Evolutionary conservation across 2,329 filamentous ascomycete species (phyloP).

Genomic region (Colletotrichum nymphaeae): DNA sequence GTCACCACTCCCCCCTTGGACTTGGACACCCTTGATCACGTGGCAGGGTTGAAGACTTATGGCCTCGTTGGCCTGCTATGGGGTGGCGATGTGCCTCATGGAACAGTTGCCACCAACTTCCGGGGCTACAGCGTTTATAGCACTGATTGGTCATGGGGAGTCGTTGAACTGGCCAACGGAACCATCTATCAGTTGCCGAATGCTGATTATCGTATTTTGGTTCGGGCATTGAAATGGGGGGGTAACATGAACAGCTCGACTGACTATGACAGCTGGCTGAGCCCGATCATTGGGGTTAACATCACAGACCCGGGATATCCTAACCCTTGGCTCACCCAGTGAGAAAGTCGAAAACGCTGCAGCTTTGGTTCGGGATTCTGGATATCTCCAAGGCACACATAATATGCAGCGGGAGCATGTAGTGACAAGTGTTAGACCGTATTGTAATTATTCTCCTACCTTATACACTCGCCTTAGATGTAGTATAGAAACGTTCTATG

Average conservation of each 20-base stretch:
- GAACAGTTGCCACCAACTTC: conserved; percentile 3
- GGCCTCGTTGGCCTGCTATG: conserved; percentile 19
- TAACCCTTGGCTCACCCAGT: conserved; percentile 11
- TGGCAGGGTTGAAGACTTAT: conserved; percentile 22
- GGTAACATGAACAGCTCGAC: not conserved
- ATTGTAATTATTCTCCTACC: no score
- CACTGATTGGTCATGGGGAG: conserved; percentile 21
- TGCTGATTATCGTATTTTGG: conserved; percentile 27
- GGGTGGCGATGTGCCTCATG: conserved; percentile 16
- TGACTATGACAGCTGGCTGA: conserved; percentile 31
- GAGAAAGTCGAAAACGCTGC: not conserved
- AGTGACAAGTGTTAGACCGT: no score
- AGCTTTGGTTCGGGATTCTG: not conserved
- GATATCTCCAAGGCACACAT: not conserved
- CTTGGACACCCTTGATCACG: conserved; percentile 13
- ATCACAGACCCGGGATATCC: conserved; percentile 20
- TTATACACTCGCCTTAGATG: no score
- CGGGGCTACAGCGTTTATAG: conserved; percentile 24
- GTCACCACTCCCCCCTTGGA: not conserved
- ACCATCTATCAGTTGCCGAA: conserved; percentile 27
- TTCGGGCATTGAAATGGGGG: conserved; percentile 19
- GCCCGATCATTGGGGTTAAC: conserved; percentile 21
- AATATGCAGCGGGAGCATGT: no score
- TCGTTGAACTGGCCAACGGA: conserved; percentile 23
- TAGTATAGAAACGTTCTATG: no score